Percentiles rank a stretch among this genome's conserved stretches.
phyloP scores from a whole-genome alignment of 495 filamentous ascomycete genomes.

The Mycothermus thermophilus region DNA sequence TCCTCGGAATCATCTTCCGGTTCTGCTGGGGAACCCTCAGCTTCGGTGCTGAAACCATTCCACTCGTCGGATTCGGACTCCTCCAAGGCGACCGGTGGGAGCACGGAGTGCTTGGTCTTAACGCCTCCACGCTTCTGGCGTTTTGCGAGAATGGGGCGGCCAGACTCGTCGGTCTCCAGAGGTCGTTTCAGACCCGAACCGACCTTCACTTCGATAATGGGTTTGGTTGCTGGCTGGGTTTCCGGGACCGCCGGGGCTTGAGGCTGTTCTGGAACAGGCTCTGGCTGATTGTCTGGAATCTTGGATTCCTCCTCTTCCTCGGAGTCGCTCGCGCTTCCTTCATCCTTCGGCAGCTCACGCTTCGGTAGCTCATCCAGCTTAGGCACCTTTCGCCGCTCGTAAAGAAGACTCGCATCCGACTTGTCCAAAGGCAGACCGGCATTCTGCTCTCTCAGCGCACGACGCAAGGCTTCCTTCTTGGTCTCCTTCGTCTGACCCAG shows the following conservation, averaged over 20 bases:
- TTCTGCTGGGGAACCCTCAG: constrained; percentile 10
- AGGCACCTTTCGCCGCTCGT: constrained; percentile 12
- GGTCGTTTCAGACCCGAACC: constrained; percentile 82
- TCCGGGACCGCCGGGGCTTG: not conserved
- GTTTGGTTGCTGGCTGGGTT: too few species aligned
- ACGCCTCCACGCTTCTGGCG: constrained; percentile 40
- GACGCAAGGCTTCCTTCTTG: constrained; percentile 50
- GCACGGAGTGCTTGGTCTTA: constrained; percentile 29
- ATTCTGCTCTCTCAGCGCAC: constrained; percentile 42
- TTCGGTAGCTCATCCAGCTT: constrained; percentile 3
- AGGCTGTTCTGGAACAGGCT: not conserved
- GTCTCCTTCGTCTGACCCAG: constrained; percentile 53
- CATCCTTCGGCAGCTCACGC: constrained; percentile 5
- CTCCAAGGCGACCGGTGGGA: constrained; percentile 10
- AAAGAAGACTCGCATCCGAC: constrained; percentile 23
- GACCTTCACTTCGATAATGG: constrained; percentile 13
- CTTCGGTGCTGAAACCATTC: constrained; percentile 23
- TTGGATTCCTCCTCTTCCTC: constrained; percentile 13
- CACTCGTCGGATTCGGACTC: constrained; percentile 23
- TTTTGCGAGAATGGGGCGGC: constrained; percentile 69
- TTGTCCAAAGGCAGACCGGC: constrained; percentile 43
- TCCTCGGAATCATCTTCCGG: constrained; percentile 13
- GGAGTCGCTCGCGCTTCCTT: constrained; percentile 10
- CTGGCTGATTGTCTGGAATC: not conserved
- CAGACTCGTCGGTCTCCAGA: constrained; percentile 61